phyloP scores from a whole-genome alignment of 179 eudicot genomes.

The Silene vulgaris region DNA sequence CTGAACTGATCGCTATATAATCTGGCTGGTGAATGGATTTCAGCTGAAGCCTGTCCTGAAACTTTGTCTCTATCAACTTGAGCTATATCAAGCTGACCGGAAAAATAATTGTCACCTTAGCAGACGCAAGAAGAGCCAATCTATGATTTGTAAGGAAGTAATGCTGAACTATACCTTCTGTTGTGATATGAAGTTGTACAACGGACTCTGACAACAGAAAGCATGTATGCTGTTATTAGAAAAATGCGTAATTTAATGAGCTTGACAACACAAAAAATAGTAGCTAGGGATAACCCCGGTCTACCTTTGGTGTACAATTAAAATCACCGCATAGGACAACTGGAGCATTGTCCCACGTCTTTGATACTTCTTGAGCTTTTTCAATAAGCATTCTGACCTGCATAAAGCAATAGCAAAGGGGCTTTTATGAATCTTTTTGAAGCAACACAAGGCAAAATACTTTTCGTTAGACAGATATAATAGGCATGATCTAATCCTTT shows the following conservation, averaged over 20 bases:
- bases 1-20: constrained; percentile 36
- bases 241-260: constrained; percentile 4
- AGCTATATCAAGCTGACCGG: constrained; percentile 69
- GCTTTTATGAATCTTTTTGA: constrained; percentile 4
- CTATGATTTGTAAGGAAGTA: constrained; percentile 8
- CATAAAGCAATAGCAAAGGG: constrained; percentile 10
- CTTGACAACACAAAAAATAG: not conserved
- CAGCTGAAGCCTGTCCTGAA: constrained; percentile 89
- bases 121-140: constrained; percentile 9
- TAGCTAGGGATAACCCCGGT: not conserved
- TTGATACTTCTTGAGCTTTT: constrained; percentile 71
- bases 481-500: not conserved
- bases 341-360: constrained; percentile 90
- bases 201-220: constrained; percentile 61
- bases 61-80: constrained; percentile 70
- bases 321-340: constrained; percentile 89
- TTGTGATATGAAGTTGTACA: constrained; percentile 73
- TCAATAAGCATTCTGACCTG: constrained; percentile 81
- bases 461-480: constrained; percentile 3
- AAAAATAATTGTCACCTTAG: constrained; percentile 14
- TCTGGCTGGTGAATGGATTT: constrained; percentile 43
- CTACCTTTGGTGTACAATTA: constrained; percentile 86
- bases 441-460: not conserved
- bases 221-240: constrained; percentile 16
- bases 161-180: constrained; percentile 56